Base-by-base conservation (phyloP, 2,329 filamentous ascomycete genomes). In the Pestalotiopsis sp. region DNA sequence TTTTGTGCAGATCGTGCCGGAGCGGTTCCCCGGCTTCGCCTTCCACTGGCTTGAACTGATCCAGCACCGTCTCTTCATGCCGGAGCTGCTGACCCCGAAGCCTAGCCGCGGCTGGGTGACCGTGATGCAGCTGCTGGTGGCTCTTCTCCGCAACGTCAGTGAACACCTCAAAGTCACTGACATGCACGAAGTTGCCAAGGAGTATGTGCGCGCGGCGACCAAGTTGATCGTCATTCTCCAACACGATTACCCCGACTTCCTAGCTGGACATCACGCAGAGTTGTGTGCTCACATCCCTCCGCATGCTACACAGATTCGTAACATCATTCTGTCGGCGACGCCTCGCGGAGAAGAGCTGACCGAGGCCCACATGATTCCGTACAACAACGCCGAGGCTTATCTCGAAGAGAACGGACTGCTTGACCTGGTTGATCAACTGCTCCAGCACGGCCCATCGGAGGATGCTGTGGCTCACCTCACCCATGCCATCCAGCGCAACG, bases 181-280 rank as follows among this genome's bases (percentile, higher is more conserved):
- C 68, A 86, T 94, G 17, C 86, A 90, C 3, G 85, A 89, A 41
- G 86, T 93, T 64, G 89, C 91, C 41, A 95, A 93, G 78, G 93
- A 95, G 67, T 89, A 97, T 70, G 98, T 97, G 79, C 91, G 93
- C 70, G 94, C 92, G 9, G 89, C 93, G 1, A 83, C 97, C 62
- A 94, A 97, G 76, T 88, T 98, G 69, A 83, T 98, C 67, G 84
- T 97, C 41, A 88, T 97, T 66, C 84, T 99, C 66, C 93, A 97
- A 73, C 96, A 98, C 77, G 96, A 99, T 79, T 98, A 94, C 80
- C 93, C 95, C 0, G 94, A 98, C 68, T 99, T 97, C 80, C 83
- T 99, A 57, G 92, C 93, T 5, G 93, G 95, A 74, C 94, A 97
- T 78, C 93, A 97, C 77, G 90, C 93, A 73, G 89, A 90, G 73